Evolutionary conservation across 768 basidiomycete genomes (phyloP).

Genomic region (Mycena sanguinolenta): DNA sequence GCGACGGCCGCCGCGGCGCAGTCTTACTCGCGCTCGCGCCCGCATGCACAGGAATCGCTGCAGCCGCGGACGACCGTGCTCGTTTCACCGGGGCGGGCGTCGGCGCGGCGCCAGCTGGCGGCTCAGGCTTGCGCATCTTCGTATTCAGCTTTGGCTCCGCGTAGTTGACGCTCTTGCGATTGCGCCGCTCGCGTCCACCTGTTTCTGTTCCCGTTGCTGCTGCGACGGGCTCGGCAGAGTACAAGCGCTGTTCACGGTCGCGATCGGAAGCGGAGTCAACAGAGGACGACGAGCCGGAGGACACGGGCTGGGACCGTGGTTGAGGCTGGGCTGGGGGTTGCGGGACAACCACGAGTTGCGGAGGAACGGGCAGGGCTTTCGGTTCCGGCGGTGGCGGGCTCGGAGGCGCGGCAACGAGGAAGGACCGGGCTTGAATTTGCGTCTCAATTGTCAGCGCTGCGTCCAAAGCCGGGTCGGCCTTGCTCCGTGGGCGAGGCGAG

Average conservation of each 20-base stretch:
- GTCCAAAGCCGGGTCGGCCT: constrained; percentile 15
- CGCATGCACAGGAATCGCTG: constrained; percentile 49
- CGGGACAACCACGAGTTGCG: neutral
- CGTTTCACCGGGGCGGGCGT: constrained; percentile 59
- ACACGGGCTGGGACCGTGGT: constrained; percentile 2
- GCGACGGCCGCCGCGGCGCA: constrained; percentile 42
- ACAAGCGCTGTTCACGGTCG: constrained; percentile 38
- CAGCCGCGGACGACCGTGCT: constrained; percentile 58
- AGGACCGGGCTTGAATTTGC: constrained; percentile 29
- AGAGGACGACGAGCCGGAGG: constrained; percentile 34
- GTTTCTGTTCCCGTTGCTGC: constrained; percentile 38
- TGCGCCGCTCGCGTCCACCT: constrained; percentile 67
- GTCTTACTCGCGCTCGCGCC: neutral
- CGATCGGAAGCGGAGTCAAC: constrained; percentile 41
- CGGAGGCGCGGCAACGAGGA: constrained; percentile 44
- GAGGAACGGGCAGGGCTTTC: constrained; percentile 24
- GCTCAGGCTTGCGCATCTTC: constrained; percentile 92
- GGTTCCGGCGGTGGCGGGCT: constrained; percentile 40
- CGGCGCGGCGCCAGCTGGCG: constrained; percentile 52
- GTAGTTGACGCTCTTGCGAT: constrained; percentile 87
- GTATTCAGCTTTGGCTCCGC: constrained; percentile 91
- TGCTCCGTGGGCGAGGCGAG: constrained; percentile 52
- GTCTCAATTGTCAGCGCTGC: constrained; percentile 5
- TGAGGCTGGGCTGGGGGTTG: neutral
- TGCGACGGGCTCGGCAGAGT: neutral